A percentile compares a stretch with the other conserved stretches of the same genome.
phyloP scores from a whole-genome alignment of 2,329 filamentous ascomycete species.

The Colletotrichum acutatum region DNA sequence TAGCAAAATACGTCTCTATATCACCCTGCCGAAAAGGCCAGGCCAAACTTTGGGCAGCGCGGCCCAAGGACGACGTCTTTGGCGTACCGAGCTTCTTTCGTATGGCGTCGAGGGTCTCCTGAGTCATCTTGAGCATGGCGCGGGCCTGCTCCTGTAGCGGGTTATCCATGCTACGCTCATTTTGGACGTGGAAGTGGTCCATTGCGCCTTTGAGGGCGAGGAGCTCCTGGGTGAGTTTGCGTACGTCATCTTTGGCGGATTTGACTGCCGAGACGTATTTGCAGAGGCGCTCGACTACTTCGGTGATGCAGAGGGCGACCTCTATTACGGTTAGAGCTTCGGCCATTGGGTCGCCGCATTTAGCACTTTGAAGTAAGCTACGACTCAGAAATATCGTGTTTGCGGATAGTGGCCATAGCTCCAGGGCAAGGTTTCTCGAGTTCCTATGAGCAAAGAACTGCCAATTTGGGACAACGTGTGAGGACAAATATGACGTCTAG shows the following conservation, averaged over 20 bases:
- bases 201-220: constrained; percentile 40
- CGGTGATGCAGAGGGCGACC: constrained; percentile 36
- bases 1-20: constrained; percentile 37
- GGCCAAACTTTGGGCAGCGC: constrained; percentile 26
- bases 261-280: constrained; percentile 35
- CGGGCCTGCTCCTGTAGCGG: constrained; percentile 25
- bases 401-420: constrained; percentile 1
- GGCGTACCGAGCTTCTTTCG: constrained; percentile 33
- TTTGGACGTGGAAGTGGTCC: constrained; percentile 37
- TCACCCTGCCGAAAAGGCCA: constrained; percentile 39
- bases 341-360: constrained; percentile 33
- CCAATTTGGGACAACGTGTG: neutral
- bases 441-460: neutral
- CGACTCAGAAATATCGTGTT: neutral
- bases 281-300: constrained; percentile 37
- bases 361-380: neutral
- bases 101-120: constrained; percentile 38
- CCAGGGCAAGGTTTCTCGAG: neutral
- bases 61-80: constrained; percentile 30
- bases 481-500: neutral
- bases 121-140: constrained; percentile 38
- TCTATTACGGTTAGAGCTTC: constrained; percentile 38
- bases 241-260: constrained; percentile 40
- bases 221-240: constrained; percentile 39
- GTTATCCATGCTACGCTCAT: neutral